A percentile compares a stretch with the other conserved stretches of the same genome.
These are phyloP conservation scores for Psilocybe tampanensis DNA, from an alignment of 768 basidiomycete species.

Conservation along the genomic window DNA sequence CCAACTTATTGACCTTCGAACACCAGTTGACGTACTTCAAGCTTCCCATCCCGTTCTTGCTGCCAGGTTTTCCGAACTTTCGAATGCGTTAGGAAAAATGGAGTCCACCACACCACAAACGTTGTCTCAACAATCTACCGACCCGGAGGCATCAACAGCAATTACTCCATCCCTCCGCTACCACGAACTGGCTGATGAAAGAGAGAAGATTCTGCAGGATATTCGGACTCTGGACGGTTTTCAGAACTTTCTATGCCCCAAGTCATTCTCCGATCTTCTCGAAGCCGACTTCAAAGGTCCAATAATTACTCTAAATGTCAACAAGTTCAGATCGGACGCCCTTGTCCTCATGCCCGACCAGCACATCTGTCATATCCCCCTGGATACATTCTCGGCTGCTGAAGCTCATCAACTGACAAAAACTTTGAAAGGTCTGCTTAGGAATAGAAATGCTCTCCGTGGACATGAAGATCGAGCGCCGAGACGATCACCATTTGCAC, in stretches of 20 bases:
- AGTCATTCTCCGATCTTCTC: slow-evolving; percentile 2
- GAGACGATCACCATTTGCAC: not conserved
- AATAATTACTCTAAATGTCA: slow-evolving; percentile 17
- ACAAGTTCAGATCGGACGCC: slow-evolving; percentile 21
- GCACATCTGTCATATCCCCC: slow-evolving; percentile 8
- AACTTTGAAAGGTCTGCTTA: not conserved
- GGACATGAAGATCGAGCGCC: not conserved
- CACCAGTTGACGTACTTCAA: slow-evolving; percentile 3
- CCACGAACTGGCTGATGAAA: slow-evolving; percentile 16
- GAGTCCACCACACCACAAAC: not conserved
- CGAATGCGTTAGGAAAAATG: not conserved
- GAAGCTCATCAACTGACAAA: slow-evolving; percentile 4
- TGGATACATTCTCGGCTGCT: slow-evolving; percentile 12
- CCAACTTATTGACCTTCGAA: slow-evolving; percentile 12
- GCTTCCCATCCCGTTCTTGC: slow-evolving; percentile 4
- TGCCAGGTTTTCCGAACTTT: not conserved
- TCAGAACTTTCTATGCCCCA: slow-evolving; percentile 18
- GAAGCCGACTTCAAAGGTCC: slow-evolving; percentile 11
- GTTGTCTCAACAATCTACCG: not conserved
- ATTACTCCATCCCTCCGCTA: slow-evolving; percentile 1
- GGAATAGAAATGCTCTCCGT: not conserved
- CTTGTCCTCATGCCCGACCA: slow-evolving; percentile 12
- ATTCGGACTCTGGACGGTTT: slow-evolving; percentile 20
- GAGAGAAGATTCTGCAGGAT: slow-evolving; percentile 16
- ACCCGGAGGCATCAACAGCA: not conserved